Conservation (phyloP, 345 rosid species). For the Populus pruinosa region DNA sequence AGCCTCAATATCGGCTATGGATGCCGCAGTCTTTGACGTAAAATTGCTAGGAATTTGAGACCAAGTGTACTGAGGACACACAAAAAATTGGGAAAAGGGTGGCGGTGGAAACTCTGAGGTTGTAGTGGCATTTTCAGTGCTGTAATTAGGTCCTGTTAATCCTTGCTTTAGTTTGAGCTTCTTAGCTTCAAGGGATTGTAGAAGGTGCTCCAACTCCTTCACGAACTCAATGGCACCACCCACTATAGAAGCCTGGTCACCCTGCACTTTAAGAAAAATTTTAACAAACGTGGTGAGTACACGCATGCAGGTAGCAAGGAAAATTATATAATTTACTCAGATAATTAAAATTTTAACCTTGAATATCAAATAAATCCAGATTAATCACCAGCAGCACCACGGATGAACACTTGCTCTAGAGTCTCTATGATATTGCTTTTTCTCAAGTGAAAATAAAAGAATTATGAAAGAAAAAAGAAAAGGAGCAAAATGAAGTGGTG, state of each 20-base stretch:
- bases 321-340: neutral
- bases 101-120: constrained; percentile 8
- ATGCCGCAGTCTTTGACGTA: constrained; percentile 40
- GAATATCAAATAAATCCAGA: neutral
- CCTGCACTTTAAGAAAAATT: constrained; percentile 36
- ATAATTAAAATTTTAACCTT: neutral
- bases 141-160: constrained; percentile 1
- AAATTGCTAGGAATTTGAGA: constrained; percentile 48
- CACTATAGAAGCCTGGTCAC: constrained; percentile 92
- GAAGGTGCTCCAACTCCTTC: constrained; percentile 74
- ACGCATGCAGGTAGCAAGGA: neutral
- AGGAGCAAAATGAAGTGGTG: constrained; percentile 2
- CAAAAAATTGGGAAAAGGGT: constrained; percentile 52
- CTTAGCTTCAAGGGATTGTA: constrained; percentile 64
- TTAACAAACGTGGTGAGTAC: neutral
- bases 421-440: neutral
- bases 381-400: neutral
- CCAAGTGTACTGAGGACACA: constrained; percentile 51
- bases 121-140: neutral
- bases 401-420: neutral
- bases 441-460: constrained; percentile 10
- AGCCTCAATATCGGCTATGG: constrained; percentile 75
- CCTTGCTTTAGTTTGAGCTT: constrained; percentile 35
- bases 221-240: constrained; percentile 91
- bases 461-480: constrained; percentile 5